phyloP scores from a whole-genome alignment of 2,329 filamentous ascomycete genomes.

The Fusarium virguliforme region DNA sequence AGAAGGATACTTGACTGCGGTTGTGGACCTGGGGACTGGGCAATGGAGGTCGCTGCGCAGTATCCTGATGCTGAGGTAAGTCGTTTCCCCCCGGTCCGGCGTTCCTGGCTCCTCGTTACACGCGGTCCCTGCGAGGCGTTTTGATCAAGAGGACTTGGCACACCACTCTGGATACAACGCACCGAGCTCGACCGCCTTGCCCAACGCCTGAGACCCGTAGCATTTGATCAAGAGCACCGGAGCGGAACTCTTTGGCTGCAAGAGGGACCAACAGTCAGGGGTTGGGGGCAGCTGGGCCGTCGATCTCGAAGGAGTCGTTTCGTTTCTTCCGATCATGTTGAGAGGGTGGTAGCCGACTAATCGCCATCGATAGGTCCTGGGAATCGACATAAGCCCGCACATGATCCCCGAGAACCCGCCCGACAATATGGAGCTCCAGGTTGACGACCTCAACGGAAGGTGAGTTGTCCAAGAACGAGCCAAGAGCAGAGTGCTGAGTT shows the following conservation, averaged over 20 bases:
- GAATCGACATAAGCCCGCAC: slow-evolving; percentile 80
- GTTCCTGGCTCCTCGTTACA: background rate
- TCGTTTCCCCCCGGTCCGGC: background rate
- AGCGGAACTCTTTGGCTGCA: background rate
- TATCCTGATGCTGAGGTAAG: slow-evolving; percentile 77
- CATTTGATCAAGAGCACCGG: background rate
- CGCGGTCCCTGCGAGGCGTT: slow-evolving; percentile 1
- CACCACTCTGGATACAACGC: slow-evolving; percentile 2
- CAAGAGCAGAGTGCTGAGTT: slow-evolving; percentile 22
- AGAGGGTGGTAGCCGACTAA: slow-evolving; percentile 1
- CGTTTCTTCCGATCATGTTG: background rate
- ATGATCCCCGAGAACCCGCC: slow-evolving; percentile 77
- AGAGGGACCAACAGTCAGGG: background rate
- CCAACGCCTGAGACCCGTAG: background rate
- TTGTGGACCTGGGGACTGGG: slow-evolving; percentile 81
- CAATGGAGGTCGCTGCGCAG: slow-evolving; percentile 76
- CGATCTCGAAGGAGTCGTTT: background rate
- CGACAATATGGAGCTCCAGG: slow-evolving; percentile 78
- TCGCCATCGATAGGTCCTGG: slow-evolving; percentile 70
- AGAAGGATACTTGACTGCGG: slow-evolving; percentile 80
- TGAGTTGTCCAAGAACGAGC: slow-evolving; percentile 49
- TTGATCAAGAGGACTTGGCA: background rate
- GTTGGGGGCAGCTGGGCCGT: background rate
- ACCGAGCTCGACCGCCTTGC: slow-evolving; percentile 1
- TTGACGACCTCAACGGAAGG: slow-evolving; percentile 80